phyloP scores from a whole-genome alignment of 1,139 yeast genomes.

The Diutina neorugosa region DNA sequence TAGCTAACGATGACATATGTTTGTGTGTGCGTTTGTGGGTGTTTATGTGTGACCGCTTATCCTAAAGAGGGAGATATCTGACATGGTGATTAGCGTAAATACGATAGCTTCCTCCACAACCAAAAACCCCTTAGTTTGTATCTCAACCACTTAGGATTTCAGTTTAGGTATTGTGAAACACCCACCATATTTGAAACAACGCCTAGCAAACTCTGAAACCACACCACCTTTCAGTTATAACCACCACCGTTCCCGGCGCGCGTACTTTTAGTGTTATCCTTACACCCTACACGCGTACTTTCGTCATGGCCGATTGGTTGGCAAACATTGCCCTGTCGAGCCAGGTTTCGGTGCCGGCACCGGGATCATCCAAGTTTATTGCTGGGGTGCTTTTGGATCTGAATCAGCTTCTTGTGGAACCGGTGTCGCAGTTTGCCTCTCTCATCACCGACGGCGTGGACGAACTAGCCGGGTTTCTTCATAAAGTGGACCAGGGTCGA shows the following conservation, averaged over 20 bases:
- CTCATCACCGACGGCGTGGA: not conserved
- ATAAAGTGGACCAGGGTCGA: not conserved
- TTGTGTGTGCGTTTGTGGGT: too few species aligned
- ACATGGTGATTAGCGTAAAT: too few species aligned
- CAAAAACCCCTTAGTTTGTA: not conserved
- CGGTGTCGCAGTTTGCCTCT: not conserved
- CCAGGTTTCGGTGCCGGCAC: not conserved
- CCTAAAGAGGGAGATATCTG: too few species aligned
- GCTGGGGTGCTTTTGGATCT: not conserved
- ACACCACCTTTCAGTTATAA: not conserved
- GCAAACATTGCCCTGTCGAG: not conserved
- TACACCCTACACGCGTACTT: not conserved
- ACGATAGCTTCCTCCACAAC: too few species aligned
- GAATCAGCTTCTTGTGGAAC: not conserved
- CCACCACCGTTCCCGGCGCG: not conserved
- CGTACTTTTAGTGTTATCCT: not conserved
- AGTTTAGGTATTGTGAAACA: not conserved
- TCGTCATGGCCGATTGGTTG: conserved; percentile 2
- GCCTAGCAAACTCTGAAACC: not conserved
- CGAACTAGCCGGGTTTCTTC: not conserved
- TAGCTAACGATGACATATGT: too few species aligned
- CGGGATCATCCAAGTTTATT: not conserved
- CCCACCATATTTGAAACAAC: not conserved
- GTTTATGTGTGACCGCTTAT: too few species aligned
- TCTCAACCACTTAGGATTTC: not conserved